Conservation (phyloP, 164 flowering plant genomes). For the Taxillus chinensis region DNA sequence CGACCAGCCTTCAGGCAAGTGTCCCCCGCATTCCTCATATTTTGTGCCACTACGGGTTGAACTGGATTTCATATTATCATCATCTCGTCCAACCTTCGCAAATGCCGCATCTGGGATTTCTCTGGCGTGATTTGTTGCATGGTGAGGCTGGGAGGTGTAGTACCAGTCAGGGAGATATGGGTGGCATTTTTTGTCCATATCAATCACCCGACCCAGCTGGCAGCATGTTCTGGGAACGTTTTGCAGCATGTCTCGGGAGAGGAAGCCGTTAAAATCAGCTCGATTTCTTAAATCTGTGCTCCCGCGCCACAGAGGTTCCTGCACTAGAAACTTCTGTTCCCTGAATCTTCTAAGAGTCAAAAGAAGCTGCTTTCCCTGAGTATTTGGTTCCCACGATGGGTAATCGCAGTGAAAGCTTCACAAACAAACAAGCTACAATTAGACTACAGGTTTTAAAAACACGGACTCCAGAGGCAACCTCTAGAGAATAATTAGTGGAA, state of each 20-base stretch:
- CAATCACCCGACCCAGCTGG: slow-evolving; percentile 47
- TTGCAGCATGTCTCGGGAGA: slow-evolving; percentile 28
- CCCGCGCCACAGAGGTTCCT: slow-evolving; percentile 24
- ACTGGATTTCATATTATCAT: slow-evolving; percentile 27
- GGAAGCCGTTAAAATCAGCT: slow-evolving; percentile 22
- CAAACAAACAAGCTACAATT: too few relatives aligned
- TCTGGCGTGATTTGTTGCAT: slow-evolving; percentile 6
- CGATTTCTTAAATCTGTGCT: slow-evolving; percentile 20
- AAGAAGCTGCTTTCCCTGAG: slow-evolving; percentile 64
- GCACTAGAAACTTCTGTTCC: slow-evolving; percentile 48
- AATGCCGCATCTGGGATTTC: slow-evolving; percentile 11
- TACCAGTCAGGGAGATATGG: slow-evolving; percentile 89
- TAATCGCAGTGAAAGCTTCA: slow-evolving; percentile 81
- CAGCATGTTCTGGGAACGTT: slow-evolving; percentile 20
- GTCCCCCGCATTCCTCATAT: slow-evolving; percentile 39
- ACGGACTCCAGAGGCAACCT: too few relatives aligned
- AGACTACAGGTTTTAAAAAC: too few relatives aligned
- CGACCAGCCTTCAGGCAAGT: slow-evolving; percentile 27
- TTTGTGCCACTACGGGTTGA: slow-evolving; percentile 12
- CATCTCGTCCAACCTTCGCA: slow-evolving; percentile 16
- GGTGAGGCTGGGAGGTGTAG: slow-evolving; percentile 40
- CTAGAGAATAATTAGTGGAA: too few relatives aligned
- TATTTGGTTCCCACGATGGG: slow-evolving; percentile 78
- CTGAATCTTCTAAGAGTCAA: slow-evolving; percentile 47
- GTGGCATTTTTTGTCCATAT: slow-evolving; percentile 41